Base-by-base conservation (phyloP, 2,329 filamentous ascomycete species). In the Thelonectria rubi region DNA sequence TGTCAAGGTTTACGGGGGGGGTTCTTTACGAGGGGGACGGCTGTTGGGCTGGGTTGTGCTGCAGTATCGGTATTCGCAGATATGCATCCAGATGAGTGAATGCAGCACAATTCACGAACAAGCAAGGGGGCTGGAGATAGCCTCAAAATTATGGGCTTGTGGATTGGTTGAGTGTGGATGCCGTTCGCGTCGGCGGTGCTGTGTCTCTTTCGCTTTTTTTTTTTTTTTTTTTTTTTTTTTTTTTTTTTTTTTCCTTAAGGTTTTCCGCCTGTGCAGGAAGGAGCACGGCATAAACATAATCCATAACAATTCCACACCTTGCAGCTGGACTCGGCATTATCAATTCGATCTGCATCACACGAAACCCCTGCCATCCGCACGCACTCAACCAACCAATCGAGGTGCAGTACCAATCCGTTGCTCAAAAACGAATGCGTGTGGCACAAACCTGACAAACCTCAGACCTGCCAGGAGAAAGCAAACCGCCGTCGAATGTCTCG, bases 301-400 rank as follows among this genome's bases (percentile, higher is more conserved):
- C 9, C 32, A 34, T 34, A 3, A 3, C 32, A 14, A 34, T 14
- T 3, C 32, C 10, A 34, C 32, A 55, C 55, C 62, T 47, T 69
- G 63, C 63, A 67, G 58, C 45, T 34, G 55, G 60, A 34, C 58
- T 48, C 17, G 34, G 18, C 58, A 56, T 24, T 24, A 24, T 57
- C 49, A 64, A 59, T 66, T 67, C 21, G 59, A 70, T 70, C 66
- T 69, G 58, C 65, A 56, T 58, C 55, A 10, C 60, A 7, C 40
- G n/a, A 24, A 24, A 24, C 24, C 24, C 24, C 24, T 24, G 24
- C 24, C 24, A 24, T 24, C 4, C 7, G 24, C 24, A 24, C 24
- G 24, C 24, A 24, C 24, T 24, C 7, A 24, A 4, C 24, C 24
- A 24, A 24, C 24, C 24, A 24, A 24, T 24, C 24, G 7, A 24